Evolutionary conservation across 164 flowering plant species (phyloP).

Genomic region (Stephania yunnanensis): DNA sequence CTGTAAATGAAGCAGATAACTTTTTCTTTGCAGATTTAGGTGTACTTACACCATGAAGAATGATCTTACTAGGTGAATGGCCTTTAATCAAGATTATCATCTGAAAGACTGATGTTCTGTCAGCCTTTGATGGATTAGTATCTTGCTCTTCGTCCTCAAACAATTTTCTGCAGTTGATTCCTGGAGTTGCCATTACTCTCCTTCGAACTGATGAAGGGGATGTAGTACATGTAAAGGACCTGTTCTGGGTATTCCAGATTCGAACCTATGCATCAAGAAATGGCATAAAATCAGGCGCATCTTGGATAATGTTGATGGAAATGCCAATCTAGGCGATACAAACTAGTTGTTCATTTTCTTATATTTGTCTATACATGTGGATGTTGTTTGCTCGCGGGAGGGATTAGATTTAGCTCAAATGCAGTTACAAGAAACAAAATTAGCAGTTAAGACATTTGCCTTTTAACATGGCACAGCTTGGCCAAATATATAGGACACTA

Average conservation of each 20-base stretch:
- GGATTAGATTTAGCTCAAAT: background rate
- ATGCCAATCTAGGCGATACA: background rate
- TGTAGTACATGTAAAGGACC: constrained; percentile 29
- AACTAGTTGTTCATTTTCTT: background rate
- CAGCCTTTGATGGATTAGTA: constrained; percentile 10
- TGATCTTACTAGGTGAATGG: constrained; percentile 15
- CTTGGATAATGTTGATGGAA: background rate
- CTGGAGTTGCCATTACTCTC: constrained; percentile 61
- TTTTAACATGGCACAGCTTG: background rate
- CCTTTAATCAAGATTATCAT: constrained; percentile 6
- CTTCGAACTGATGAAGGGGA: constrained; percentile 49
- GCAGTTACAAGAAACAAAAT: background rate
- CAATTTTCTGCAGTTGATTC: constrained; percentile 32
- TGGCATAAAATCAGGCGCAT: background rate
- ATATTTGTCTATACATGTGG: background rate
- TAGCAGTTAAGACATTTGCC: background rate
- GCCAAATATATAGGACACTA: background rate
- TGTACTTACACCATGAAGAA: constrained; percentile 39
- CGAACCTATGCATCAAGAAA: constrained; percentile 44
- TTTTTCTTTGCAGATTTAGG: constrained; percentile 45
- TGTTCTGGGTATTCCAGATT: constrained; percentile 39
- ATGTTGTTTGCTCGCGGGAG: too few relatives aligned
- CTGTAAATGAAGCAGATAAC: constrained; percentile 12
- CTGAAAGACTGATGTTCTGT: constrained; percentile 16
- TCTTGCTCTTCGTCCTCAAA: constrained; percentile 27